Conservation (phyloP, 192 early-diverging fungal species). For the Geranomyces variabilis region DNA sequence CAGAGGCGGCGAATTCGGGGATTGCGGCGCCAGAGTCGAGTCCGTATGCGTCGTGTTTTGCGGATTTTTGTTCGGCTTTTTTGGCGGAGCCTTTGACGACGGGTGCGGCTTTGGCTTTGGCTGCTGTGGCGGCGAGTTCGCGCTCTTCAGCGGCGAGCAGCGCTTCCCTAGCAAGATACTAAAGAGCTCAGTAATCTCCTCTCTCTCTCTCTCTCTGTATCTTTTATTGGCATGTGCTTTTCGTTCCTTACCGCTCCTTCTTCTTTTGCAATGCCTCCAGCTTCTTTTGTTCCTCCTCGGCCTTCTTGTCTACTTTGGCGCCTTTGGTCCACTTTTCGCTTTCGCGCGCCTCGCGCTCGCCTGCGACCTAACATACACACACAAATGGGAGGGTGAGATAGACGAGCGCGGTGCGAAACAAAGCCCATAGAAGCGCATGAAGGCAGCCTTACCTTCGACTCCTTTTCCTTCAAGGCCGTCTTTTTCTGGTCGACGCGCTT, state of each 20-base stretch:
- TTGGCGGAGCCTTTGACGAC: constrained; percentile 56
- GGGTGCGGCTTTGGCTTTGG: constrained; percentile 50
- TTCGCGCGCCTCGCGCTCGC: constrained; percentile 62
- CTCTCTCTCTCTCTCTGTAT: too few relatives aligned
- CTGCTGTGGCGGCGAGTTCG: constrained; percentile 21
- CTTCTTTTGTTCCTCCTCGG: constrained; percentile 55
- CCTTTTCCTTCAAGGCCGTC: constrained; percentile 64
- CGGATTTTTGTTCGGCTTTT: constrained; percentile 41
- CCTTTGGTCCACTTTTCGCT: constrained; percentile 67
- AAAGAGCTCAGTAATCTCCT: too few relatives aligned
- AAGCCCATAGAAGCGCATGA: not conserved
- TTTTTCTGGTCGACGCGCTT: constrained; percentile 52
- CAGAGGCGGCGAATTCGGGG: constrained; percentile 75
- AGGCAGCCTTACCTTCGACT: constrained; percentile 20
- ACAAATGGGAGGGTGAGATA: not conserved
- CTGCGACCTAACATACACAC: constrained; percentile 13
- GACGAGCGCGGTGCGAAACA: too few relatives aligned
- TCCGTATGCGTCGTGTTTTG: constrained; percentile 42
- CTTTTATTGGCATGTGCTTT: too few relatives aligned
- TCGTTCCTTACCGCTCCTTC: constrained; percentile 50
- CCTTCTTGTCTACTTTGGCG: constrained; percentile 63
- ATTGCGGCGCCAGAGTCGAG: constrained; percentile 36
- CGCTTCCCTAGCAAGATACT: constrained; percentile 37
- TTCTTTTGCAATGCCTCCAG: constrained; percentile 48
- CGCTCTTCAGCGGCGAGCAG: constrained; percentile 49